These are phyloP conservation scores for Linanthus parryae DNA, from an alignment of 148 eudicot species.

Conservation along the genomic window DNA sequence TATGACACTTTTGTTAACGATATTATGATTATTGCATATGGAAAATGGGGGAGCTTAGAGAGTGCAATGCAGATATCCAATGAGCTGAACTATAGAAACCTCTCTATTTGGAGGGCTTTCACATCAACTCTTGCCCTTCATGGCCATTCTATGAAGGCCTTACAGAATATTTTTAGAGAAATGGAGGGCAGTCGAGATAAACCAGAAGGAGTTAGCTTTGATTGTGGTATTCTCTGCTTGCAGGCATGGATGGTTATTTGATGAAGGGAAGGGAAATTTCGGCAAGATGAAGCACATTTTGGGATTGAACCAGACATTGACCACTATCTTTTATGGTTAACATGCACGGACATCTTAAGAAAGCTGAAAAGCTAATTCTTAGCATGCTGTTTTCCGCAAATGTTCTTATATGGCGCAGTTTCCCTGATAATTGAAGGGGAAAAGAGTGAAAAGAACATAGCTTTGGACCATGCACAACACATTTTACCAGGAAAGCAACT, in stretches of 20 bases:
- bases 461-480: neutral
- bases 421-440: constrained; percentile 6
- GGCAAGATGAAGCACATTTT: constrained; percentile 34
- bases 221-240: constrained; percentile 64
- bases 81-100: constrained; percentile 36
- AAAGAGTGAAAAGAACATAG: neutral
- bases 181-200: constrained; percentile 44
- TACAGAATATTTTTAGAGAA: constrained; percentile 46
- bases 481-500: neutral
- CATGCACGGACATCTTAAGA: constrained; percentile 56
- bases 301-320: constrained; percentile 57
- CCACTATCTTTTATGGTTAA: constrained; percentile 66
- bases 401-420: constrained; percentile 7
- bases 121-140: constrained; percentile 62
- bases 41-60: constrained; percentile 65
- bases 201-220: constrained; percentile 56
- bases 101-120: constrained; percentile 62
- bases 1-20: constrained; percentile 62
- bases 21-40: constrained; percentile 64
- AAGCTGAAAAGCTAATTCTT: constrained; percentile 52
- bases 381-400: constrained; percentile 7
- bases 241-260: constrained; percentile 60
- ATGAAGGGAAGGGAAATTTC: constrained; percentile 57
- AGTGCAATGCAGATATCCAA: constrained; percentile 43
- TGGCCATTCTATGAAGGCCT: constrained; percentile 49